A percentile compares a stretch with the other conserved stretches of the same genome.
Conservation (phyloP, 169 alveolate species). For the Theileria orientalis region DNA sequence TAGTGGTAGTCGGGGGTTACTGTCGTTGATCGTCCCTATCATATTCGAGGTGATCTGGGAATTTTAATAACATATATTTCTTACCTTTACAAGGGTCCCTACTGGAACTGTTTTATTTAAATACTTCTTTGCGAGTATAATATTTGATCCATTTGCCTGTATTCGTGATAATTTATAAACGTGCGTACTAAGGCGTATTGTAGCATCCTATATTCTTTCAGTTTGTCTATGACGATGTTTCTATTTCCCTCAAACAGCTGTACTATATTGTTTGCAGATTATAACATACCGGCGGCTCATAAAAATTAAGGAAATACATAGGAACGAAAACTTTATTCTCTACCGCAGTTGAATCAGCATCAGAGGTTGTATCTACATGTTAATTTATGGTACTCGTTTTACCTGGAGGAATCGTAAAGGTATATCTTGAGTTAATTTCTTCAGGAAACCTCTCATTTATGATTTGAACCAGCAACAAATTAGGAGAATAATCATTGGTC, state of each 20-base stretch:
- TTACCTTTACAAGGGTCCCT: too few species aligned
- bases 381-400: too few species aligned
- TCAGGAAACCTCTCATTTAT: constrained; percentile 51
- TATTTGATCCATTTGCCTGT: too few species aligned
- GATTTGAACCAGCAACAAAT: constrained; percentile 42
- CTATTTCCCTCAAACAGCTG: neutral
- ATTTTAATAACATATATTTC: too few species aligned
- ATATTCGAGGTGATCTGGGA: too few species aligned
- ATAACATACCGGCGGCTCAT: neutral
- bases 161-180: too few species aligned
- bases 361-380: too few species aligned
- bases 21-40: too few species aligned
- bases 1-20: too few species aligned
- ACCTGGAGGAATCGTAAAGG: neutral
- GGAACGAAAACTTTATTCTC: neutral
- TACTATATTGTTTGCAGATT: neutral
- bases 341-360: too few species aligned
- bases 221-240: neutral
- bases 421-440: constrained; percentile 15
- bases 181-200: neutral
- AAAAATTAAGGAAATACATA: neutral
- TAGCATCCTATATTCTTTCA: neutral
- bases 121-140: too few species aligned
- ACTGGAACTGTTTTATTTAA: too few species aligned
- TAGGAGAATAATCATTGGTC: constrained; percentile 52